Evolutionary conservation across 2,329 filamentous ascomycete genomes (phyloP).

Genomic region (Cercospora janseana): DNA sequence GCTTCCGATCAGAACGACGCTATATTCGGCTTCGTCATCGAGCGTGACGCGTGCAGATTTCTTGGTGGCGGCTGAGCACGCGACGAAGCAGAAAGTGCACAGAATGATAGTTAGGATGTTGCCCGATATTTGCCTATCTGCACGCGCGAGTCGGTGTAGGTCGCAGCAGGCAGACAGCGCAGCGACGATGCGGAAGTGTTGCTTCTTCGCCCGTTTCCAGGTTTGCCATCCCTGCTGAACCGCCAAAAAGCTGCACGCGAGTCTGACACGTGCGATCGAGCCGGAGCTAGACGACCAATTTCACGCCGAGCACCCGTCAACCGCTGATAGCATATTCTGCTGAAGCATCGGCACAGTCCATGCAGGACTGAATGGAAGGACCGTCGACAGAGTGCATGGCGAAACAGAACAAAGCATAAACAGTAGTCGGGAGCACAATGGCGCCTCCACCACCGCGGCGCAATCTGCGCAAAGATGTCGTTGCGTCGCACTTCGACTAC

Average conservation of each 20-base stretch:
- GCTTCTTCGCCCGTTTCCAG: conserved; percentile 6
- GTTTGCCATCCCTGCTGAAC: conserved; percentile 5
- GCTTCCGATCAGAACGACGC: conserved; percentile 10
- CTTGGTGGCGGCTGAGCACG: not conserved
- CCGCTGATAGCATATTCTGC: too few relatives aligned
- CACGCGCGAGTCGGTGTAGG: not conserved
- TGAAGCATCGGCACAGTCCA: not conserved
- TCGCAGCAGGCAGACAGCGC: not conserved
- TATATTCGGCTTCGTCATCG: conserved; percentile 8
- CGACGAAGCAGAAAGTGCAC: not conserved
- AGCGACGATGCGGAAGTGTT: conserved; percentile 1
- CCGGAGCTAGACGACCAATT: not conserved
- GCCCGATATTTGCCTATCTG: not conserved
- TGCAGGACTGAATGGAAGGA: too few relatives aligned
- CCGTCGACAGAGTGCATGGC: not conserved
- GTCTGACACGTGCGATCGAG: conserved; percentile 1
- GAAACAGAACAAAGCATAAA: not conserved
- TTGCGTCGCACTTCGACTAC: conserved; percentile 60
- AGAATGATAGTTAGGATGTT: not conserved
- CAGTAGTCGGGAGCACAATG: conserved; percentile 25
- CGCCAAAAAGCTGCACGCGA: conserved; percentile 2
- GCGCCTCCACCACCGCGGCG: conserved; percentile 50
- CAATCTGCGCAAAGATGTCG: conserved; percentile 66
- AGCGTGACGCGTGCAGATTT: conserved; percentile 5
- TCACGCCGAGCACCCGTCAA: too few relatives aligned